Evolutionary conservation across 2,329 filamentous ascomycete genomes (phyloP), one percentile per base, ranked within the genome.

Genomic region (Epichloe sp.): DNA sequence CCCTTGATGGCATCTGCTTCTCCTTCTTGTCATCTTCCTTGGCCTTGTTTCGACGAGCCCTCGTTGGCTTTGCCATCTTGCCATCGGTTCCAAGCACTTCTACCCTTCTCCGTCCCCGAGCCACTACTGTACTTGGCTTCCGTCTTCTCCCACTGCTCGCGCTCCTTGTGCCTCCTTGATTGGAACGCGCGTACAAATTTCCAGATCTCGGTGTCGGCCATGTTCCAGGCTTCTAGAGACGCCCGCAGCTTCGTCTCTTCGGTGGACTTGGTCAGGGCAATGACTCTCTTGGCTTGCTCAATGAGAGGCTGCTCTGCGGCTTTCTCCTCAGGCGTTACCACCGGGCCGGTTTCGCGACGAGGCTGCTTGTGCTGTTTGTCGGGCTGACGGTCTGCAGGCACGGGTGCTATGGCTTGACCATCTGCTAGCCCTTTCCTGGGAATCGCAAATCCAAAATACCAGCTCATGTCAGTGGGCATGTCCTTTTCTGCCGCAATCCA

Each of bases 391-490:
- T 58, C 55, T 3, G 56, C 59, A 7, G 60, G 59, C 15, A 60
- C 56, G 11, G 62, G 60, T 19, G 58, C 58, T 17, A 47, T 34
- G 8, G 59, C 59, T 34, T 56, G 56, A 23, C 60, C 54, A 45
- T 74, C 71, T 41, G 74, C 66, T 4, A 76, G 71, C 11, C 71
- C 68, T 19, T 72, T 68, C 45, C 75, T 73, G 2, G 90, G 87
- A 10, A 96, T 75, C 14, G 75, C 72, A 66, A 97, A 97, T 50
- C 91, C 93, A 63, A 97, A 88, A 58, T 85, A 78, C 88, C 89
- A 97, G 62, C 91, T 85, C 2, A 95, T 71, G 56, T 93, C 85
- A n/a, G 77, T 65, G 3, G 84, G 80, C 7, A 83, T 68, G 15
- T 71, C 68, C 43, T 71, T 70, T 60, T 84, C 79, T n/a, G 87